A percentile compares a stretch with the other conserved stretches of the same genome.
These are phyloP conservation scores for Dissophora ornata DNA, from an alignment of 192 early-diverging fungal genomes.

Conservation along the genomic window DNA sequence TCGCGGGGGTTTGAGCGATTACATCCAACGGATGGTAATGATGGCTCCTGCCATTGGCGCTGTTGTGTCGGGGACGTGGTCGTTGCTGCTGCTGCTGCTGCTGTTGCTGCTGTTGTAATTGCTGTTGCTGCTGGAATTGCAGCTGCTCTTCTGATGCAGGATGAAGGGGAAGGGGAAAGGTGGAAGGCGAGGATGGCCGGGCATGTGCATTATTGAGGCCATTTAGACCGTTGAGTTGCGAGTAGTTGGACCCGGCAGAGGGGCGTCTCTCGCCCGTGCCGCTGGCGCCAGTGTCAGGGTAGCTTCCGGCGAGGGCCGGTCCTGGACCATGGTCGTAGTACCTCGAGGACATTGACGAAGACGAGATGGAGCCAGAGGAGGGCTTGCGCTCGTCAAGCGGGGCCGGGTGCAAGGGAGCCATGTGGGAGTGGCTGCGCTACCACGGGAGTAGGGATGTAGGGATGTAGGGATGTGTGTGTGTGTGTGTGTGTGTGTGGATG, in stretches of 20 bases:
- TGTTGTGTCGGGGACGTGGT: slow-evolving; percentile 13
- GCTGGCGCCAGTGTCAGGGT: background rate
- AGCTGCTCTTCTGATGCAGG: too few species aligned
- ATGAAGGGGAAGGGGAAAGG: slow-evolving; percentile 4
- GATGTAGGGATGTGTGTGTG: too few species aligned
- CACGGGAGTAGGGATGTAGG: background rate
- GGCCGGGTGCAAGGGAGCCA: slow-evolving; percentile 10
- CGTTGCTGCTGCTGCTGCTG: slow-evolving; percentile 10
- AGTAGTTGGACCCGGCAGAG: slow-evolving; percentile 28
- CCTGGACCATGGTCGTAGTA: background rate
- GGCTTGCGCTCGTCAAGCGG: slow-evolving; percentile 14
- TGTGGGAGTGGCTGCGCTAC: too few species aligned
- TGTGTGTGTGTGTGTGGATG: too few species aligned
- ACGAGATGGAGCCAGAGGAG: slow-evolving; percentile 9
- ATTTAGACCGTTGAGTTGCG: background rate
- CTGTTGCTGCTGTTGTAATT: background rate
- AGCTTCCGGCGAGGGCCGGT: background rate
- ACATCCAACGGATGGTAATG: slow-evolving; percentile 25
- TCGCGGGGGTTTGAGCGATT: slow-evolving; percentile 13
- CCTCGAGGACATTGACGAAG: background rate
- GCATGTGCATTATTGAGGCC: too few species aligned
- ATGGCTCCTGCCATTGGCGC: slow-evolving; percentile 26
- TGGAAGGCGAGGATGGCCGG: background rate
- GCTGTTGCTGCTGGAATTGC: too few species aligned
- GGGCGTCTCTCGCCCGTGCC: slow-evolving; percentile 21